Conservation (phyloP, 495 filamentous ascomycete species). For the Staphylotrichum longicolle region DNA sequence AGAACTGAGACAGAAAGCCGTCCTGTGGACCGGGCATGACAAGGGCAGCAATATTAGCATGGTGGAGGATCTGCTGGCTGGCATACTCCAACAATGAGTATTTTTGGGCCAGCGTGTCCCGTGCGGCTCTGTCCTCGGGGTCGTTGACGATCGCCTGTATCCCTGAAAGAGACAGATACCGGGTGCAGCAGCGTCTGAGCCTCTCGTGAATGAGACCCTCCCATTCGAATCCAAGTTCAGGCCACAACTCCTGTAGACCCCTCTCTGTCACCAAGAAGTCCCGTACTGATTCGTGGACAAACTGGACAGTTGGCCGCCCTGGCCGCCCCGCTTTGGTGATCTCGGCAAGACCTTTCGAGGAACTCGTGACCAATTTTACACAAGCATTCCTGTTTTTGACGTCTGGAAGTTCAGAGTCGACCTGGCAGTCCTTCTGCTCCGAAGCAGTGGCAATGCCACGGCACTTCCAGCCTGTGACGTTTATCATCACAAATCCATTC, state of each 20-base stretch:
- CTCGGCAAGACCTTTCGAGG: constrained; percentile 39
- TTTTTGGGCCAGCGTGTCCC: not conserved
- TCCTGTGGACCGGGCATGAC: constrained; percentile 12
- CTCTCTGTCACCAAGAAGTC: constrained; percentile 22
- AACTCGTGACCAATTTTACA: constrained; percentile 28
- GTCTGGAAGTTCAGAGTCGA: not conserved
- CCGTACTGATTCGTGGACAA: too few species aligned
- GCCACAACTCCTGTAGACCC: constrained; percentile 39
- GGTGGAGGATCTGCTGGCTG: constrained; percentile 17
- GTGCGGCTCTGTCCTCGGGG: not conserved
- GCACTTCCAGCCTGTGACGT: too few species aligned
- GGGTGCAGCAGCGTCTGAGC: constrained; percentile 37
- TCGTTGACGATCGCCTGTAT: not conserved
- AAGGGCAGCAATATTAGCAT: constrained; percentile 25
- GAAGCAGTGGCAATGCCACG: too few species aligned
- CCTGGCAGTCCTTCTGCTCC: not conserved
- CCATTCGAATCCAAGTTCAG: constrained; percentile 30
- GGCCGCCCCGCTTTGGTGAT: constrained; percentile 29
- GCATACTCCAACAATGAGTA: constrained; percentile 26
- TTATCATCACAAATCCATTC: too few species aligned
- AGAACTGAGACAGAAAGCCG: constrained; percentile 16
- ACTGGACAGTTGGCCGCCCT: constrained; percentile 35
- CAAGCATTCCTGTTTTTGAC: constrained; percentile 15
- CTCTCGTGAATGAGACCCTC: constrained; percentile 34
- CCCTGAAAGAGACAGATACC: constrained; percentile 20